Evolutionary conservation across 352 stramenopile species (phyloP).

Genomic region (Thalassiosira mediterranea): DNA sequence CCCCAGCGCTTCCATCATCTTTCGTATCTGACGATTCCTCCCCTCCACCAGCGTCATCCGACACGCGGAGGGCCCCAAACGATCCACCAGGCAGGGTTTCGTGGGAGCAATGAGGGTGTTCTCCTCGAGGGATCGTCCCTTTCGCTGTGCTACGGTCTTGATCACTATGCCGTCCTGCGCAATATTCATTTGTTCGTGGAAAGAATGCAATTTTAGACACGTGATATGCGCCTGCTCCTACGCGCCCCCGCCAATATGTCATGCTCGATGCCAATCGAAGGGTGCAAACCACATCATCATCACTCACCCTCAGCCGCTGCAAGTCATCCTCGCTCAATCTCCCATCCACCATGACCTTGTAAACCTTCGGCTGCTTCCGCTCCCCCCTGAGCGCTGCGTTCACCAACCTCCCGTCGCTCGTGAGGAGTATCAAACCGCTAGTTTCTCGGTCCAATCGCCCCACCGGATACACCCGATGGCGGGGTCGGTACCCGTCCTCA

Average conservation of each 20-base stretch:
- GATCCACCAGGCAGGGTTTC: conserved; percentile 62
- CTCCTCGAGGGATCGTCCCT: conserved; percentile 42
- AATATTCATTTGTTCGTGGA: not conserved
- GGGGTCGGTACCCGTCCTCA: conserved; percentile 39
- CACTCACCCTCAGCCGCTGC: conserved; percentile 55
- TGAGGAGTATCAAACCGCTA: conserved; percentile 83
- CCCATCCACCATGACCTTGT: conserved; percentile 75
- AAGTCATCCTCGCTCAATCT: conserved; percentile 54
- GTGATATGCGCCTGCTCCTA: not conserved
- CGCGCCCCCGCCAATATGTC: not conserved
- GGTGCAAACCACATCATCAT: no score
- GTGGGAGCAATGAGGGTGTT: conserved; percentile 70
- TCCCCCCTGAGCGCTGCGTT: conserved; percentile 69
- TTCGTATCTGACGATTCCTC: conserved; percentile 94
- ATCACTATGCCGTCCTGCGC: conserved; percentile 75
- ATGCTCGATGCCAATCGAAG: no score
- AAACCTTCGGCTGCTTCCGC: conserved; percentile 79
- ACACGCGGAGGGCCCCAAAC: conserved; percentile 27
- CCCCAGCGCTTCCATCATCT: conserved; percentile 92
- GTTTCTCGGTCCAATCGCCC: conserved; percentile 85
- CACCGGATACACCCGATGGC: conserved; percentile 80
- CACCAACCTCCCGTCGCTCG: conserved; percentile 77
- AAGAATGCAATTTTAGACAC: not conserved
- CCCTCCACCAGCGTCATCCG: conserved; percentile 92
- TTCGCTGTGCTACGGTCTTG: conserved; percentile 71